These are phyloP conservation scores for Xerocomellus intermedius DNA, from an alignment of 768 basidiomycete species.

Conservation along the genomic window DNA sequence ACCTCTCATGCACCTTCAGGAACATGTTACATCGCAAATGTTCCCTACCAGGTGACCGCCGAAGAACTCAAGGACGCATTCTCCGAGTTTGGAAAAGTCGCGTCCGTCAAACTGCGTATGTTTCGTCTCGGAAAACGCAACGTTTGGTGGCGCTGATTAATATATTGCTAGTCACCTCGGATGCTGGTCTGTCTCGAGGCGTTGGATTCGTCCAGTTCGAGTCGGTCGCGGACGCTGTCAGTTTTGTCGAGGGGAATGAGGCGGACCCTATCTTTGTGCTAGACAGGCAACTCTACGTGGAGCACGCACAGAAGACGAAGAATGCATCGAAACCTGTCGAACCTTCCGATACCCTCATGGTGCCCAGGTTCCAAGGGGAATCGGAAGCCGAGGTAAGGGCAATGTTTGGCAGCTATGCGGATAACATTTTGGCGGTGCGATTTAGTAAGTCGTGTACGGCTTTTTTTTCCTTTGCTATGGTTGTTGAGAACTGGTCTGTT, in stretches of 20 bases:
- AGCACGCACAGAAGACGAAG: slow-evolving; percentile 33
- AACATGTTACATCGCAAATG: slow-evolving; percentile 48
- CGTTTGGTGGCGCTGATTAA: background rate
- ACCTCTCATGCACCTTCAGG: slow-evolving; percentile 29
- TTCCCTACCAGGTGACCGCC: slow-evolving; percentile 48
- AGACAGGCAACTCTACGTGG: slow-evolving; percentile 44
- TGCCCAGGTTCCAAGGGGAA: slow-evolving; percentile 25
- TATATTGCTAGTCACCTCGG: slow-evolving; percentile 15
- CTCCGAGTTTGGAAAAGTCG: slow-evolving; percentile 42
- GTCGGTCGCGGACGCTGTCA: slow-evolving; percentile 36
- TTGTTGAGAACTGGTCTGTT: slow-evolving; percentile 9
- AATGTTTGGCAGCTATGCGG: slow-evolving; percentile 22
- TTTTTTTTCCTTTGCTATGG: background rate
- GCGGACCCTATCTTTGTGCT: slow-evolving; percentile 50
- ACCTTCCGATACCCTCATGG: slow-evolving; percentile 33
- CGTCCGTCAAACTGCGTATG: slow-evolving; percentile 41
- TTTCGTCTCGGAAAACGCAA: slow-evolving; percentile 3
- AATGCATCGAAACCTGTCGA: background rate
- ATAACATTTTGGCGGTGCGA: slow-evolving; percentile 30
- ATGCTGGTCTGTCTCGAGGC: slow-evolving; percentile 42
- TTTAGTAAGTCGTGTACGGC: slow-evolving; percentile 22
- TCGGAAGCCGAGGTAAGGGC: slow-evolving; percentile 27
- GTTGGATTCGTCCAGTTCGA: slow-evolving; percentile 47
- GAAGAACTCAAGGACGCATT: slow-evolving; percentile 43
- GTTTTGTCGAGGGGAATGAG: slow-evolving; percentile 33